Percentiles rank a stretch among this genome's conserved stretches.
Evolutionary conservation across 441 rosid genomes (phyloP).

Genomic region (Syzygium malaccense): DNA sequence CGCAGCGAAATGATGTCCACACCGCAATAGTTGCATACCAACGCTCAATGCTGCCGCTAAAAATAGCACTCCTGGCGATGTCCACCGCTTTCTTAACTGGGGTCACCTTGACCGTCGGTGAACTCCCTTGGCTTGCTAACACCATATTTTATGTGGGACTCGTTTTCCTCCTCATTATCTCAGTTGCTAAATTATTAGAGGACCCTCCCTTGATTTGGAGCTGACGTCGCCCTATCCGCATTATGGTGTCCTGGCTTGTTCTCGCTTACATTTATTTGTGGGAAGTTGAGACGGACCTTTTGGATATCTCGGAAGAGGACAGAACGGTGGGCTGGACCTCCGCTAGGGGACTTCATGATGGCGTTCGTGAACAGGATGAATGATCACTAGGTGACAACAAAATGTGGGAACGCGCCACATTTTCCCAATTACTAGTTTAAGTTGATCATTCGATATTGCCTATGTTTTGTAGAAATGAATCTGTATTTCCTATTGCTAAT

Average conservation of each 20-base stretch:
- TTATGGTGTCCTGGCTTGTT: no score
- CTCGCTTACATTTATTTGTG: no score
- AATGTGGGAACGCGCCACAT: neutral
- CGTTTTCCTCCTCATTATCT: no score
- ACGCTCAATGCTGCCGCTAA: rapidly evolving
- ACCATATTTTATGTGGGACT: no score
- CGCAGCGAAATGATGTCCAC: rapidly evolving
- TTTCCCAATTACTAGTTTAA: neutral
- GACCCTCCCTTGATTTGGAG: no score
- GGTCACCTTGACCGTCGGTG: no score
- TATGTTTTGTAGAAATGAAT: neutral
- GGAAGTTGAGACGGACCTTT: neutral
- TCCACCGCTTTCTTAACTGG: no score
- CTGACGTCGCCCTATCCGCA: rapidly evolving
- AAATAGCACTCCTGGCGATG: neutral
- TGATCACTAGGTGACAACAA: neutral
- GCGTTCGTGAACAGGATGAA: neutral
- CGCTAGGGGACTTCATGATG: neutral
- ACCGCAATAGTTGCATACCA: rapidly evolving
- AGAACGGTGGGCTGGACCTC: neutral
- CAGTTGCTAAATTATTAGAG: no score
- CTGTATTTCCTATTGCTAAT: neutral
- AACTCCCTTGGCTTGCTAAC: no score
- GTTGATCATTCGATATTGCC: neutral
- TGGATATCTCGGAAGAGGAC: neutral